Conservation (phyloP, 371 early-diverging fungal genomes). For the Mucor mucedo region DNA sequence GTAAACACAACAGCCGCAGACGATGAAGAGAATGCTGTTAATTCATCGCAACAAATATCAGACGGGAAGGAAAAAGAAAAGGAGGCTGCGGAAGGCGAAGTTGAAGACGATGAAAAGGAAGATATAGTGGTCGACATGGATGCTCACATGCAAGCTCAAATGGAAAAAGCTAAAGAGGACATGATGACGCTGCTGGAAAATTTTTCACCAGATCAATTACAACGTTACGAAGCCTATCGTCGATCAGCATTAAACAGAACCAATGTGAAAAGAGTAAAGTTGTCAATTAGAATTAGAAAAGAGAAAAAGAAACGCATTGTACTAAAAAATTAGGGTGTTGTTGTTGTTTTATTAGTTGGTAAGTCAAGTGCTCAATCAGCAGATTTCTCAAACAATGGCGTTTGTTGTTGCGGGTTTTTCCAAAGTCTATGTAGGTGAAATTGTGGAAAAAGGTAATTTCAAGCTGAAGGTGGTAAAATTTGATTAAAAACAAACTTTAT, state of each 20-base stretch:
- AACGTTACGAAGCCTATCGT: slow-evolving; percentile 91
- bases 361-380: slow-evolving; percentile 79
- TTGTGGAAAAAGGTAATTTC: slow-evolving; percentile 81
- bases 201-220: slow-evolving; percentile 82
- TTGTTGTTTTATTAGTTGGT: slow-evolving; percentile 54
- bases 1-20: slow-evolving; percentile 12
- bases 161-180: slow-evolving; percentile 55
- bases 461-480: not conserved
- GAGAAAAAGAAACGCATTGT: too few species aligned
- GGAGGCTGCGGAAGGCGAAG: slow-evolving; percentile 43
- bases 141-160: slow-evolving; percentile 52
- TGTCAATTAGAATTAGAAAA: not conserved
- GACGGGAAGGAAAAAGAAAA: slow-evolving; percentile 32
- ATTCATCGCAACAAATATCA: not conserved
- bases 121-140: slow-evolving; percentile 47
- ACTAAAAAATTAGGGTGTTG: too few species aligned
- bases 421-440: slow-evolving; percentile 97
- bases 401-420: slow-evolving; percentile 94
- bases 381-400: slow-evolving; percentile 83
- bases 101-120: slow-evolving; percentile 53
- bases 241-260: slow-evolving; percentile 86
- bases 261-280: slow-evolving; percentile 79
- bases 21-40: slow-evolving; percentile 8
- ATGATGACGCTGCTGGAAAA: slow-evolving; percentile 75
- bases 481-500: not conserved